Conservation (phyloP, 345 rosid genomes). For the Aethionema arabicum region DNA sequence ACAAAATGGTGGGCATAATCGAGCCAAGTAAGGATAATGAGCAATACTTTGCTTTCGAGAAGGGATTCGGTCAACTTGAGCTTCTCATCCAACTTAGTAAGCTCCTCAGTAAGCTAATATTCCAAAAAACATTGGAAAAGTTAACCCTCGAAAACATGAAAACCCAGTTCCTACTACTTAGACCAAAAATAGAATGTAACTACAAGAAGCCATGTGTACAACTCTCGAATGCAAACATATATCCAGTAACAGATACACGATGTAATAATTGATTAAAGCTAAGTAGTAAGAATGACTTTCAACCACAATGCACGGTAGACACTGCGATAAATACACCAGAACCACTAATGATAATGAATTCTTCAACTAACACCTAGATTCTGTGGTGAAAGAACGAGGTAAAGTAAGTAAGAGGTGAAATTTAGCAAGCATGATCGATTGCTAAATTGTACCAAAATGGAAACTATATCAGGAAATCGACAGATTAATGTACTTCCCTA, state of each 20-base stretch:
- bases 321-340: conserved; percentile 19
- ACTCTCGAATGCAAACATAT: background rate
- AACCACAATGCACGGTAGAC: conserved; percentile 4
- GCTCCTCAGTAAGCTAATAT: conserved; percentile 87
- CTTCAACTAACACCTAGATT: conserved; percentile 17
- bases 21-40: background rate
- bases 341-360: conserved; percentile 14
- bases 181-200: background rate
- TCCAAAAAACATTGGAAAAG: conserved; percentile 15
- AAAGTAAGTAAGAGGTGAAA: conserved; percentile 11
- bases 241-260: conserved; percentile 13
- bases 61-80: conserved; percentile 88
- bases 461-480: background rate
- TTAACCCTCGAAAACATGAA: background rate
- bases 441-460: background rate
- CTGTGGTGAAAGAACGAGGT: background rate
- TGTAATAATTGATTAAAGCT: conserved; percentile 18
- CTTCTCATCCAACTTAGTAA: conserved; percentile 84
- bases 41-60: conserved; percentile 74
- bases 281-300: conserved; percentile 7
- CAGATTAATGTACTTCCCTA: background rate
- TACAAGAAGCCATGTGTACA: background rate
- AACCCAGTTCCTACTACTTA: conserved; percentile 26
- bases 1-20: no score
- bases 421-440: conserved; percentile 14